Conservation (phyloP, 352 stramenopile genomes). For the Phytophthora nicotianae region DNA sequence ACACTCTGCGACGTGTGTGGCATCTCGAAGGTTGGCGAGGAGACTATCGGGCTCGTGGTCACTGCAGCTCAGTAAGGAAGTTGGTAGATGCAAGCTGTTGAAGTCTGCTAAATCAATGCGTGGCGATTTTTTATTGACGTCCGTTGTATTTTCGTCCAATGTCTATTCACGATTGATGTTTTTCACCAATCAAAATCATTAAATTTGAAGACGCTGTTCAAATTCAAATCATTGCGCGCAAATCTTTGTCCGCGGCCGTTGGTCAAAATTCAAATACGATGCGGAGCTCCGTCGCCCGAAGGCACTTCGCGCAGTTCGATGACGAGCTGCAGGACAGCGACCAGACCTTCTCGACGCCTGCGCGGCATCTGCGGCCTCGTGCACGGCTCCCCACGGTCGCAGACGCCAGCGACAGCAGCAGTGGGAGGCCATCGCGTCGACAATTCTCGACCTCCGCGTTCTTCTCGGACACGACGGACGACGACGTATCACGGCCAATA, state of each 20-base stretch:
- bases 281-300: slow-evolving; percentile 11
- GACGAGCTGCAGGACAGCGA: slow-evolving; percentile 68
- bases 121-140: slow-evolving; percentile 35
- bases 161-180: neutral
- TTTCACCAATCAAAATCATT: slow-evolving; percentile 8
- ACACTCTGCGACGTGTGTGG: slow-evolving; percentile 93
- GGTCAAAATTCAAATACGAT: slow-evolving; percentile 28
- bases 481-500: slow-evolving; percentile 37
- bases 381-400: slow-evolving; percentile 22
- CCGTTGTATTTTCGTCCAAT: slow-evolving; percentile 23
- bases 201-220: slow-evolving; percentile 3
- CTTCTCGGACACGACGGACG: slow-evolving; percentile 78
- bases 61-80: slow-evolving; percentile 54
- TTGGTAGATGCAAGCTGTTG: slow-evolving; percentile 13
- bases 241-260: slow-evolving; percentile 24
- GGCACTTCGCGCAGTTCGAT: slow-evolving; percentile 59
- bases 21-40: slow-evolving; percentile 93
- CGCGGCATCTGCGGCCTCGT: slow-evolving; percentile 11
- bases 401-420: slow-evolving; percentile 16
- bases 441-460: slow-evolving; percentile 54
- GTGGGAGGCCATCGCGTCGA: slow-evolving; percentile 6
- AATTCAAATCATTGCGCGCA: slow-evolving; percentile 33
- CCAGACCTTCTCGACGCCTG: slow-evolving; percentile 54
- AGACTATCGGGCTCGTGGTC: slow-evolving; percentile 96
- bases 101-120: slow-evolving; percentile 23